These are phyloP conservation scores for Gymnopilus dilepis DNA, from an alignment of 768 basidiomycete genomes.

Conservation along the genomic window DNA sequence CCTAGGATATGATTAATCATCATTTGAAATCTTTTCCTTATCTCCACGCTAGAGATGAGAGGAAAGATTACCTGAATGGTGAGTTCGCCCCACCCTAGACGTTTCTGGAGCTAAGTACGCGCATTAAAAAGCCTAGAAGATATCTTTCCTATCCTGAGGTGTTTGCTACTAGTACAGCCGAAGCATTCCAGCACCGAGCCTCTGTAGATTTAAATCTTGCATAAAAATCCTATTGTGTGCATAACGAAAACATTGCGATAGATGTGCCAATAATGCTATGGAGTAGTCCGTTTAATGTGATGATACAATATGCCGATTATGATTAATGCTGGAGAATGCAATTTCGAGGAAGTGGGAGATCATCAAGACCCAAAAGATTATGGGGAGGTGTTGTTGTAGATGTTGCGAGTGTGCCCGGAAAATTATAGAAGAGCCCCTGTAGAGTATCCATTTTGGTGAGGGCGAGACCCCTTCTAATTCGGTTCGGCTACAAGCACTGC, in stretches of 20 bases:
- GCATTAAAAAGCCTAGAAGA: no score
- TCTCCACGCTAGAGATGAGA: no score
- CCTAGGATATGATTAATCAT: no score
- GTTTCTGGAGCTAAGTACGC: no score
- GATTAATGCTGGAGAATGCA: neutral
- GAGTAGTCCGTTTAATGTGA: slow-evolving; percentile 2
- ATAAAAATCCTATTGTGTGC: slow-evolving; percentile 1
- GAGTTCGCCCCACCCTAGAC: no score
- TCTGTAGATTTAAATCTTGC: no score
- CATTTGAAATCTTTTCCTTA: no score
- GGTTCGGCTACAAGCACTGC: slow-evolving; percentile 1
- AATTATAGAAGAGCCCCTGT: slow-evolving; percentile 6
- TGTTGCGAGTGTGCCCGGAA: neutral
- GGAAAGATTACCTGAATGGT: no score
- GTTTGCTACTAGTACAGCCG: no score
- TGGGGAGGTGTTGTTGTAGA: neutral
- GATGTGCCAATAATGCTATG: neutral
- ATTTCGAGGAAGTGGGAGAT: neutral
- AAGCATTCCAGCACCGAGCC: no score
- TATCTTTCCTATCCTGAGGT: no score
- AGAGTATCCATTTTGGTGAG: neutral
- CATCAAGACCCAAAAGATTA: neutral
- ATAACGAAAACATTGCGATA: slow-evolving; percentile 5
- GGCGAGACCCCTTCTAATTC: neutral
- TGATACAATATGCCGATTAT: neutral